phyloP scores from a whole-genome alignment of 345 rosid species.

The Melastoma malabathricum region DNA sequence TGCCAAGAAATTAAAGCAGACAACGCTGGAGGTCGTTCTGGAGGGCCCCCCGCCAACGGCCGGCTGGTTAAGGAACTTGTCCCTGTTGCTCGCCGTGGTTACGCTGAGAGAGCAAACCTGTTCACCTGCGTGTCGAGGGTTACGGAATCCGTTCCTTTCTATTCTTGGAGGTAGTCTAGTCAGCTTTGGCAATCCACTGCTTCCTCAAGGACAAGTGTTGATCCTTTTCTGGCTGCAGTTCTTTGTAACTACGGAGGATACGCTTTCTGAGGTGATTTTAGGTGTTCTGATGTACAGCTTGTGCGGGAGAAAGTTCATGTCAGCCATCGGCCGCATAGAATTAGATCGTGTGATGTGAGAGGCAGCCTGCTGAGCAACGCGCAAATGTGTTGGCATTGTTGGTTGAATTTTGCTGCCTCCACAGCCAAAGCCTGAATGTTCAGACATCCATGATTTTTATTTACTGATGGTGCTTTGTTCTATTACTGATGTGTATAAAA shows the following conservation, averaged over 20 bases:
- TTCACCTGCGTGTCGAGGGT: slow-evolving; percentile 23
- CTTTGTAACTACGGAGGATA: no score
- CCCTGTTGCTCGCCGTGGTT: slow-evolving; percentile 31
- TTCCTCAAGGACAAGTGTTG: no score
- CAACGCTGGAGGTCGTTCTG: slow-evolving; percentile 22
- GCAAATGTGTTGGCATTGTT: slow-evolving; percentile 25
- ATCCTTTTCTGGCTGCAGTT: no score
- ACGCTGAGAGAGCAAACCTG: slow-evolving; percentile 20
- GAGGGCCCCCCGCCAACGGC: slow-evolving; percentile 37
- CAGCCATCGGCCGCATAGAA: slow-evolving; percentile 28
- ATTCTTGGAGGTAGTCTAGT: slow-evolving; percentile 26
- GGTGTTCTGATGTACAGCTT: slow-evolving; percentile 13
- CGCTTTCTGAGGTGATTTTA: no score
- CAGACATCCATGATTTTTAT: no score
- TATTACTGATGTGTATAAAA: no score
- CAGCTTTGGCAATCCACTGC: neutral
- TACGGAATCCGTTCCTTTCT: slow-evolving; percentile 13
- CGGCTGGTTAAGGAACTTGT: slow-evolving; percentile 25
- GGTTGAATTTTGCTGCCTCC: no score
- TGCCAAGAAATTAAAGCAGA: slow-evolving; percentile 20
- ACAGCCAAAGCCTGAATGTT: no score
- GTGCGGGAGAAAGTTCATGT: slow-evolving; percentile 41
- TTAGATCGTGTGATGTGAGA: slow-evolving; percentile 24
- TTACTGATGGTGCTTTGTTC: no score
- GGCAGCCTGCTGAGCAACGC: slow-evolving; percentile 27